phyloP scores from a whole-genome alignment of 768 basidiomycete genomes.

The Mycena capillaripes region DNA sequence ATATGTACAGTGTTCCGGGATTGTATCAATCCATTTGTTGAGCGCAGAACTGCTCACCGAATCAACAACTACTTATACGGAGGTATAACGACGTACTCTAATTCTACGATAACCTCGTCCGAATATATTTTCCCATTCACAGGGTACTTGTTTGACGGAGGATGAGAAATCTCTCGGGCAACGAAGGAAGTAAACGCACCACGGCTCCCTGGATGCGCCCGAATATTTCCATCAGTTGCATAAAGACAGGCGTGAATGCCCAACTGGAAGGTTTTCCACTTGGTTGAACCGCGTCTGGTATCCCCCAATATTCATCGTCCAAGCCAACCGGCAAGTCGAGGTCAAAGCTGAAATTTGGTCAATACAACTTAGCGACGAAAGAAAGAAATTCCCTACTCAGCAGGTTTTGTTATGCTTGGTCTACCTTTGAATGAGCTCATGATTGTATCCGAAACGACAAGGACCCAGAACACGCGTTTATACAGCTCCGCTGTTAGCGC shows the following conservation, averaged over 20 bases:
- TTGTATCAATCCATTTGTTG: slow-evolving; percentile 20
- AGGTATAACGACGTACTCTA: not conserved
- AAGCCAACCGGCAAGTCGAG: slow-evolving; percentile 11
- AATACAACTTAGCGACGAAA: not conserved
- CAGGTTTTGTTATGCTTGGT: not conserved
- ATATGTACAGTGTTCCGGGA: slow-evolving; percentile 2
- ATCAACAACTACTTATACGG: not conserved
- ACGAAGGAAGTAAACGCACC: not conserved
- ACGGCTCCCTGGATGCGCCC: slow-evolving; percentile 23
- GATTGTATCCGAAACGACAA: not conserved
- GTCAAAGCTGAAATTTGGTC: slow-evolving; percentile 8
- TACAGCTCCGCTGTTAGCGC: slow-evolving; percentile 17
- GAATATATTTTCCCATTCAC: not conserved
- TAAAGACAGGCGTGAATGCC: slow-evolving; percentile 25
- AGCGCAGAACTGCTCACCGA: not conserved
- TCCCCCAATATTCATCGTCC: slow-evolving; percentile 61
- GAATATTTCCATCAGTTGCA: slow-evolving; percentile 8
- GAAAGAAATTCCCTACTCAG: slow-evolving; percentile 11
- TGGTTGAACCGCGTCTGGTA: slow-evolving; percentile 62
- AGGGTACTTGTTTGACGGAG: slow-evolving; percentile 3
- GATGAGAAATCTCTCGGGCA: not conserved
- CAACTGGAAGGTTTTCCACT: slow-evolving; percentile 50
- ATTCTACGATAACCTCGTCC: slow-evolving; percentile 3
- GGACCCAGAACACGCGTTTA: slow-evolving; percentile 16
- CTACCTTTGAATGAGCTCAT: slow-evolving; percentile 18